Evolutionary conservation across 2,329 filamentous ascomycete species (phyloP).

Genomic region (Hypoxylon sp.): DNA sequence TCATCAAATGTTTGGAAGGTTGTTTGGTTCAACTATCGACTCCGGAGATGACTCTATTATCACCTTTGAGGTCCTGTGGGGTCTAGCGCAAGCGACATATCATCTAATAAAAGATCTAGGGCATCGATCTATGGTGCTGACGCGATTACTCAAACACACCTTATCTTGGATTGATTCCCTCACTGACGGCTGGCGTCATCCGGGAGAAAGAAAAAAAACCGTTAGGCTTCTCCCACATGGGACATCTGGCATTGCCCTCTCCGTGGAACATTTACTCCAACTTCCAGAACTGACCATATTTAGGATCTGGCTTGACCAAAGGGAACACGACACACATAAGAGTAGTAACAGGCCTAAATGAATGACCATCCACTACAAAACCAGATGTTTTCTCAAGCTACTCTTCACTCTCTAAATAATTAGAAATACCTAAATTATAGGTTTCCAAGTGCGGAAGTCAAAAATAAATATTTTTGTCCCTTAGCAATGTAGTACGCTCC

Average conservation of each 20-base stretch:
- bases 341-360: neutral
- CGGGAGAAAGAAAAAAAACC: no score
- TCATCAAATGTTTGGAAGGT: slow-evolving; percentile 1
- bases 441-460: neutral
- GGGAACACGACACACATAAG: neutral
- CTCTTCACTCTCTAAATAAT: neutral
- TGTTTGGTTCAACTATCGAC: neutral
- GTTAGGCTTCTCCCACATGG: neutral
- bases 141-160: neutral
- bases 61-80: neutral
- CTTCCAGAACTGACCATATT: neutral
- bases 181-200: neutral
- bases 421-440: neutral
- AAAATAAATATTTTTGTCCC: neutral
- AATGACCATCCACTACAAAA: neutral
- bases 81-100: neutral
- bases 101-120: slow-evolving; percentile 5
- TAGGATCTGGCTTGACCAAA: neutral
- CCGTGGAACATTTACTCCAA: neutral
- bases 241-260: neutral
- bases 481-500: neutral
- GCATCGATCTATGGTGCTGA: neutral
- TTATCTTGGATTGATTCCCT: neutral
- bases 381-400: neutral
- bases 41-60: neutral